Evolutionary conservation across 148 eudicot genomes (phyloP).

Genomic region (Hydrangea macrophylla): DNA sequence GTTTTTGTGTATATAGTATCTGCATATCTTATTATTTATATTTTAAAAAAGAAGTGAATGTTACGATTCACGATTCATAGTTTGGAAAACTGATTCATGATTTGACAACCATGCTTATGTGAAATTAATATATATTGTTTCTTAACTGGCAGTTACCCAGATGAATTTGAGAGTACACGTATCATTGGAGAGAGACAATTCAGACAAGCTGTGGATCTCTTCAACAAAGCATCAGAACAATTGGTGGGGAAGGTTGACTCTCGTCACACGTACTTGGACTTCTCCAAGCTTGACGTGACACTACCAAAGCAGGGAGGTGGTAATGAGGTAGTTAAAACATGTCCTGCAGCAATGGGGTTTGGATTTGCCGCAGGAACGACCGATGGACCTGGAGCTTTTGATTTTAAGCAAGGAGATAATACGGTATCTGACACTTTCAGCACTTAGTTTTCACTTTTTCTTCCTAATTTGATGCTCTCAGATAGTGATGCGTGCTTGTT

Average conservation of each 20-base stretch:
- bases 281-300: conserved; percentile 76
- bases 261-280: conserved; percentile 69
- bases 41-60: no score
- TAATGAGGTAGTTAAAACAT: conserved; percentile 59
- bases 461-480: background rate
- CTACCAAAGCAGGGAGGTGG: conserved; percentile 58
- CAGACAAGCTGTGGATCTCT: conserved; percentile 79
- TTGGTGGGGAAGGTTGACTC: conserved; percentile 72
- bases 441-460: background rate
- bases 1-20: no score
- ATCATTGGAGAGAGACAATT: conserved; percentile 90
- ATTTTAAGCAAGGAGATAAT: conserved; percentile 92
- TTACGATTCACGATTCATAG: no score
- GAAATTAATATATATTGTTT: background rate
- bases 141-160: conserved; percentile 67
- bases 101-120: background rate
- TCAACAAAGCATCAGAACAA: conserved; percentile 68
- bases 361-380: conserved; percentile 99
- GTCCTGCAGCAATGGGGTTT: conserved; percentile 98
- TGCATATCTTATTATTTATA: no score
- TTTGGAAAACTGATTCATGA: no score
- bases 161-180: conserved; percentile 96
- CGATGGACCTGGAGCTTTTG: conserved; percentile 99
- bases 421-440: conserved; percentile 30
- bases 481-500: background rate